These are phyloP conservation scores for Mucor irregularis DNA, from an alignment of 371 early-diverging fungal genomes.

Conservation along the genomic window DNA sequence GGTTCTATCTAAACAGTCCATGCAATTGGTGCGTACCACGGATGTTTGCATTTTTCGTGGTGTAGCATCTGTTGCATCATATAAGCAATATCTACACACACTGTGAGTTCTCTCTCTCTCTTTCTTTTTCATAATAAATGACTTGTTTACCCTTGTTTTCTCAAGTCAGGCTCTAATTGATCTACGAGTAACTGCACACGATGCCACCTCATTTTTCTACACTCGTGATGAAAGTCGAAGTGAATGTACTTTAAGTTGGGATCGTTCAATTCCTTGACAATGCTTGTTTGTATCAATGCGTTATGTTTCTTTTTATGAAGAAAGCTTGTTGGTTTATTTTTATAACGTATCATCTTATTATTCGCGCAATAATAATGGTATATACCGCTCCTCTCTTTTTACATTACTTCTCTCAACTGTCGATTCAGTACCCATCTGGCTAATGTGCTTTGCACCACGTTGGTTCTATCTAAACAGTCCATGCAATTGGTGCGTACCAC, in stretches of 20 bases:
- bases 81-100: slow-evolving; percentile 22
- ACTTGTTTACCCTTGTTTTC: slow-evolving; percentile 59
- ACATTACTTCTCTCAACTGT: slow-evolving; percentile 67
- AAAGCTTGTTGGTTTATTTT: too few species aligned
- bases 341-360: too few species aligned
- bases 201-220: slow-evolving; percentile 87
- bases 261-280: slow-evolving; percentile 49
- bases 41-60: slow-evolving; percentile 64
- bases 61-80: slow-evolving; percentile 15
- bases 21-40: slow-evolving; percentile 97
- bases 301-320: too few species aligned
- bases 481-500: slow-evolving; percentile 98
- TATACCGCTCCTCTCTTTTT: too few species aligned
- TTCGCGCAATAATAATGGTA: too few species aligned
- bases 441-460: slow-evolving; percentile 94
- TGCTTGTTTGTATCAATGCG: too few species aligned
- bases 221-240: slow-evolving; percentile 97
- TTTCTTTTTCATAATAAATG: too few species aligned
- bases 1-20: slow-evolving; percentile 99
- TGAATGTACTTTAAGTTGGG: slow-evolving; percentile 71
- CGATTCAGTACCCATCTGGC: slow-evolving; percentile 67
- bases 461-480: slow-evolving; percentile 99
- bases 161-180: slow-evolving; percentile 62
- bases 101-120: too few species aligned
- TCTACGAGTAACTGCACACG: slow-evolving; percentile 76